These are phyloP conservation scores for Penicillium sp. DNA, from an alignment of 2,329 filamentous ascomycete species.

Conservation along the genomic window DNA sequence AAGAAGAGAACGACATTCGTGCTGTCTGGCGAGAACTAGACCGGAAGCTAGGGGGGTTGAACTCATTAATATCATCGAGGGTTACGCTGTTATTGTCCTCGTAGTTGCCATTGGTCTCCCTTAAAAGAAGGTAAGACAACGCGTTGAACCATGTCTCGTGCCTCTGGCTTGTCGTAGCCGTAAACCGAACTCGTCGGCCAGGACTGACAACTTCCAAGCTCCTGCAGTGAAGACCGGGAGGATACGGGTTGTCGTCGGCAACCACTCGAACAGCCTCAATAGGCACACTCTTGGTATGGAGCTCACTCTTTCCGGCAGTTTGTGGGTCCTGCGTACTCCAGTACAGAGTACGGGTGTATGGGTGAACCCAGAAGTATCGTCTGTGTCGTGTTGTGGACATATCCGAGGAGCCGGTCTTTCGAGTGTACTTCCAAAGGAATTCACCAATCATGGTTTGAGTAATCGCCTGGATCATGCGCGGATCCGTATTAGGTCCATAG, in stretches of 20 bases:
- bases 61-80: conserved; percentile 68
- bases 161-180: conserved; percentile 85
- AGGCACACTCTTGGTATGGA: conserved; percentile 82
- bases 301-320: conserved; percentile 70
- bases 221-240: conserved; percentile 90
- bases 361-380: conserved; percentile 98
- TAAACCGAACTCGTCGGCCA: conserved; percentile 87
- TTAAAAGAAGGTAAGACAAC: conserved; percentile 83
- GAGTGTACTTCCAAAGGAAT: conserved; percentile 98
- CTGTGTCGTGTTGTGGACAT: conserved; percentile 88
- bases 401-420: conserved; percentile 84
- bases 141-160: conserved; percentile 99
- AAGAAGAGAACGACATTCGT: conserved; percentile 70
- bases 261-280: conserved; percentile 93
- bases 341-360: conserved; percentile 93
- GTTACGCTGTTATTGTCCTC: conserved; percentile 62
- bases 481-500: conserved; percentile 75
- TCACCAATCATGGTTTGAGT: conserved; percentile 99
- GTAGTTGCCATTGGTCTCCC: conserved; percentile 60
- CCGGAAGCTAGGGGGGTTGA: conserved; percentile 71
- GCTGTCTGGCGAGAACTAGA: conserved; percentile 57
- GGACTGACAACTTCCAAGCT: conserved; percentile 88
- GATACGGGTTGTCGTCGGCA: conserved; percentile 90
- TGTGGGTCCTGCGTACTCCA: conserved; percentile 93
- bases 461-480: conserved; percentile 97